These are phyloP conservation scores for Aspergillus texensis DNA, from an alignment of 2,329 filamentous ascomycete genomes.

Conservation along the genomic window DNA sequence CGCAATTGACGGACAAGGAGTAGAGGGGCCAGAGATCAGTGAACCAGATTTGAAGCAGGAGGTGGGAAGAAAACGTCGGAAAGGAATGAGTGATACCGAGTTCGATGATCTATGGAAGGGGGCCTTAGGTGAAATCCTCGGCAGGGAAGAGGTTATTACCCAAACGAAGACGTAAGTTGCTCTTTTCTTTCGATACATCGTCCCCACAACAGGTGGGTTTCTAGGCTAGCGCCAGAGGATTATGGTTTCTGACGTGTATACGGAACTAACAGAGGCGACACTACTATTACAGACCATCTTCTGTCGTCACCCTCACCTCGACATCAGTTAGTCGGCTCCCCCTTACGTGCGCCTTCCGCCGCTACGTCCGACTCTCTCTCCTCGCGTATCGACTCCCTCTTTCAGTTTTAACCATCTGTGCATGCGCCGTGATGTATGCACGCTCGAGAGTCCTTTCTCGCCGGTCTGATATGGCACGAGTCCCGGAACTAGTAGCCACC, in stretches of 20 bases:
- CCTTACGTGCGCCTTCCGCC: constrained; percentile 61
- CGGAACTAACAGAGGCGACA: constrained; percentile 81
- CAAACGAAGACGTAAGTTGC: constrained; percentile 61
- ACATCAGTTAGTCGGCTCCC: constrained; percentile 90
- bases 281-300: constrained; percentile 72
- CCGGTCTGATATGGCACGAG: constrained; percentile 67
- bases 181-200: constrained; percentile 14
- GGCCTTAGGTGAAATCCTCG: constrained; percentile 53
- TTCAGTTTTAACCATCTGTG: constrained; percentile 48
- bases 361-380: constrained; percentile 51
- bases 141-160: constrained; percentile 62
- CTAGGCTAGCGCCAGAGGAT: constrained; percentile 22
- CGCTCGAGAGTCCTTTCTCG: constrained; percentile 65
- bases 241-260: constrained; percentile 55
- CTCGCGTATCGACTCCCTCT: constrained; percentile 54
- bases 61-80: constrained; percentile 74
- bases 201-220: constrained; percentile 16
- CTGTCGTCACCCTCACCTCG: constrained; percentile 71
- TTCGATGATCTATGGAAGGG: constrained; percentile 78
- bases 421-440: constrained; percentile 62
- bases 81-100: constrained; percentile 81
- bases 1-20: constrained; percentile 62
- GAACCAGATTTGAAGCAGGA: constrained; percentile 74
- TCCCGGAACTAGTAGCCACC: constrained; percentile 82
- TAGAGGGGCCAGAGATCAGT: constrained; percentile 66